Percentiles rank a stretch among this genome's conserved stretches.
Evolutionary conservation across 2,329 filamentous ascomycete species (phyloP).

Genomic region (Colletotrichum sp.): DNA sequence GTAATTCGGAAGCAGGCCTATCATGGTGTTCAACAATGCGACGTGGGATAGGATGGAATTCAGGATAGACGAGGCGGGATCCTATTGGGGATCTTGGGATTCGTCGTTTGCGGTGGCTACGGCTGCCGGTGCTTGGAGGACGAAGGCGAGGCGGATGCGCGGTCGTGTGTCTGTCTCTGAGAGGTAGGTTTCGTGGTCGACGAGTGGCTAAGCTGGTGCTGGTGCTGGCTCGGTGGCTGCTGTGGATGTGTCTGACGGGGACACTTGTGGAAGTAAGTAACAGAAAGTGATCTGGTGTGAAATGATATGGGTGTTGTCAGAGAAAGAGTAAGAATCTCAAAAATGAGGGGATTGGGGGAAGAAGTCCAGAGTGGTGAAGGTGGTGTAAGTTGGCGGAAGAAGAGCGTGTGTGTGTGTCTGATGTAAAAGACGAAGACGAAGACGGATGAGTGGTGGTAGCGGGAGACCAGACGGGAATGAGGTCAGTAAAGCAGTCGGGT

Average conservation of each 20-base stretch:
- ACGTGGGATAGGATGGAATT: constrained; percentile 10
- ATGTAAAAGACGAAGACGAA: constrained; percentile 21
- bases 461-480: constrained; percentile 20
- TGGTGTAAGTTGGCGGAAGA: background rate
- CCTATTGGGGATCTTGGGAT: background rate
- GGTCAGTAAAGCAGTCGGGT: constrained; percentile 17
- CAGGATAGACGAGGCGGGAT: background rate
- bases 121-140: background rate
- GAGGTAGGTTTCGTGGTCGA: constrained; percentile 5
- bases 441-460: background rate
- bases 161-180: constrained; percentile 6
- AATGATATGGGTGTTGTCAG: background rate
- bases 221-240: constrained; percentile 13
- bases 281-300: background rate
- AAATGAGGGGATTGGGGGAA: constrained; percentile 15
- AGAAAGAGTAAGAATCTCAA: constrained; percentile 11
- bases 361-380: background rate
- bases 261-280: constrained; percentile 4
- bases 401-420: constrained; percentile 10
- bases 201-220: constrained; percentile 3
- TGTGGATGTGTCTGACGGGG: constrained; percentile 10
- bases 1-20: constrained; percentile 14
- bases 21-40: constrained; percentile 23
- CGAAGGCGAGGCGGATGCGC: constrained; percentile 3
- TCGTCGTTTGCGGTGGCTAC: background rate